Evolutionary conservation across 345 rosid species (phyloP).

Genomic region (Firmiana major): DNA sequence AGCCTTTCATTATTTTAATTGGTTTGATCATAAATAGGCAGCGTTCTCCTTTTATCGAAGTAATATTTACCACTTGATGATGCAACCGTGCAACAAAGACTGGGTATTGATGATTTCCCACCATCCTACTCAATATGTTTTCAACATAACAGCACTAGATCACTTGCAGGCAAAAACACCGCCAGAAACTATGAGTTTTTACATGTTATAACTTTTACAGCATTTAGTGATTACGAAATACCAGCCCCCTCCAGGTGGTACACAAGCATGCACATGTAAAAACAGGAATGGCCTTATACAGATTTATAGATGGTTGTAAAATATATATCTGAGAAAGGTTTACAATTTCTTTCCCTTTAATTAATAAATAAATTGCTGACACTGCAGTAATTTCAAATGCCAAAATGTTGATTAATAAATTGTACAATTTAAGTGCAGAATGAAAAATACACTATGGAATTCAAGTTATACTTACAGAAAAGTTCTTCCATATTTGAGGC

Average conservation of each 20-base stretch:
- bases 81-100: neutral
- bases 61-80: neutral
- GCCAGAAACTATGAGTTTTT: neutral
- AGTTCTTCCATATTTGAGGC: constrained; percentile 92
- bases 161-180: neutral
- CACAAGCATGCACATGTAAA: neutral
- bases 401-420: neutral
- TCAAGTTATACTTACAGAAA: constrained; percentile 18
- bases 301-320: neutral
- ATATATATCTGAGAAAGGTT: neutral
- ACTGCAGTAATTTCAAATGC: neutral
- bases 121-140: neutral
- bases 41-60: neutral
- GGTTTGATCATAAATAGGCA: neutral
- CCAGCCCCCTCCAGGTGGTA: neutral
- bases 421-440: neutral
- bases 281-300: neutral
- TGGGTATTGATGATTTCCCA: neutral
- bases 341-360: neutral
- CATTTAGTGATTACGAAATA: neutral
- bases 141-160: neutral
- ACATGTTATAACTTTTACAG: neutral
- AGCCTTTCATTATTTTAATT: neutral
- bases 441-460: neutral
- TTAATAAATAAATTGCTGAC: neutral